Base-by-base conservation (phyloP, 805 yeast genomes). In the Candida quercuum region DNA sequence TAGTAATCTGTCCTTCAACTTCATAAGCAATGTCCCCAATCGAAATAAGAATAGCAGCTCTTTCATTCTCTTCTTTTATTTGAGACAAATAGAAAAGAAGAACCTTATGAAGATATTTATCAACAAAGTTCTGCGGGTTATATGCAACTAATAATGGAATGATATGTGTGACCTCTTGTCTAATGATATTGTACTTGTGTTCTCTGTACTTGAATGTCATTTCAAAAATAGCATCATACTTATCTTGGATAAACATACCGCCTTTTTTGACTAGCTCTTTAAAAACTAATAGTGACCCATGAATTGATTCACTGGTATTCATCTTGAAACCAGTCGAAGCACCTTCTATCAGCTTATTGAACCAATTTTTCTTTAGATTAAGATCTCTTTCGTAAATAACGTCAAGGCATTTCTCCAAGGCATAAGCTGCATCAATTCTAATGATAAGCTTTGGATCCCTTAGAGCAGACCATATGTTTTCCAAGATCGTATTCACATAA, bases 391-490 rank as follows among this genome's bases (percentile, higher is more conserved):
- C 81, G 48, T 83, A 80, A 12, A 91, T 76, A 8, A 93, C 87
- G 34, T 74, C 73, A 48, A 89, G 69, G 56, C 96, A 87, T 40
- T 78, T 75, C 19, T 82, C 81, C 39, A 93, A 63, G 2, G 95
- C 81, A 1, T 75, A 69, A 0, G 96, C 96, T 1, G 97, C 81
- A 55, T 91, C 98, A 38, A 71, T 71, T 48, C 98, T 69, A 28
- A 91, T 81, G 2, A 74, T 69, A 15, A 78, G 64, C 50, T 86
- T 88, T 15, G 78, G 71, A 57, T 93, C 98, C 43, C 91, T 70
- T 30, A 93, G 64, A 0, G 94, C 95, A 28, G 79, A 71, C 96
- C 97, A 91, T 14, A 93, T 76, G 48, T 84, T 81, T 33, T 84
- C 86, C 38, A 91, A 65, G 14, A 89, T 81, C 28, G 83, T 82